Evolutionary conservation across 116 monocot species (phyloP), one percentile per base, ranked within the genome.

Genomic region (Zostera marina): DNA sequence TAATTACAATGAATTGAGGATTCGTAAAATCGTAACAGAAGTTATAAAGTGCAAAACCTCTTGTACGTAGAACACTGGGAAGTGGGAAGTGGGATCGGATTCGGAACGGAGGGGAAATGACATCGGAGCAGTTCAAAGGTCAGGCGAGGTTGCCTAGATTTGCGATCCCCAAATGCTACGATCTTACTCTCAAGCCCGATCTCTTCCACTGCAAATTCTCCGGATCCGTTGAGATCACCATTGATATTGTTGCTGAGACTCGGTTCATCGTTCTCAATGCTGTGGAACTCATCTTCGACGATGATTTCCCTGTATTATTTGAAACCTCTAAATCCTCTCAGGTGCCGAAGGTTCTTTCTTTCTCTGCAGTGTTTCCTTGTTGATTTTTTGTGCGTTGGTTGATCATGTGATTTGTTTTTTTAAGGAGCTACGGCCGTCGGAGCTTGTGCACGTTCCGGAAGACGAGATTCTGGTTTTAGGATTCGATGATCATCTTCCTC

Each of bases 231-330:
- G 25, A 53, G 15, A 58, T 88, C 74, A 5, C 43, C 19, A 21
- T 76, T 54, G 76, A 79, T 48, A 69, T 94, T 55, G 68, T 70
- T 54, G 61, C 24, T 8, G 62, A 55, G n/a, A 88, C 94, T 51
- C 32, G 67, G 23, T 84, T 84, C 71, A 55, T 94, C 48, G 82
- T 94, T 52, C 85, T 94, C 67, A 94, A 94, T 45, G 84, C 88
- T 47, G 74, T 79, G 32, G 84, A 88, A 8, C 76, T 94, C 46
- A 16, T 47, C 56, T 64, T 94, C 38, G 48, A 39, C 32, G 32
- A 32, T 4, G 42, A 71, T 15, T 73, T 52, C 0, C 75, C 77
- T 8, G 73, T 88, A 13, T 67, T 52, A 19, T 92, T 81, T 72
- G 58, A 44, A 58, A 44, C n/a, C 40, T 60, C 47, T 5, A 42